phyloP scores from a whole-genome alignment of 2,329 filamentous ascomycete genomes.

The Calonectria ilicicola region DNA sequence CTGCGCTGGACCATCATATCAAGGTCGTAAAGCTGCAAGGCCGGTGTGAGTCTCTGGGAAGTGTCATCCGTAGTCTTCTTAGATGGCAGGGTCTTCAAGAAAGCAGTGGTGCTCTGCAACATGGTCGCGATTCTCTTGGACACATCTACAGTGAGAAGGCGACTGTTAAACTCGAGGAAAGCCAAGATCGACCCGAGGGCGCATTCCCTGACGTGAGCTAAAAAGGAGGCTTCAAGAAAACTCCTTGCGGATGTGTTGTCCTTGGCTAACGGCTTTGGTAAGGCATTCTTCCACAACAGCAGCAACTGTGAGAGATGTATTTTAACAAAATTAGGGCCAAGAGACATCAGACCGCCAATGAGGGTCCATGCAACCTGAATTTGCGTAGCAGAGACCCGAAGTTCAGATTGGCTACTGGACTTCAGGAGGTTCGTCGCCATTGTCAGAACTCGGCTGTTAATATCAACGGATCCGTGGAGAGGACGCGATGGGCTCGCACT shows the following conservation, averaged over 20 bases:
- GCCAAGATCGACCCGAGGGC: constrained; percentile 91
- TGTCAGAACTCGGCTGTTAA: constrained; percentile 90
- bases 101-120: constrained; percentile 93
- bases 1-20: constrained; percentile 93
- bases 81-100: constrained; percentile 84
- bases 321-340: constrained; percentile 98
- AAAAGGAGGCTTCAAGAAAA: constrained; percentile 88
- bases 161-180: constrained; percentile 93
- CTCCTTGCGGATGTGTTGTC: constrained; percentile 89
- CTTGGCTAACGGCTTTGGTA: constrained; percentile 93
- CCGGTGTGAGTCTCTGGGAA: constrained; percentile 83
- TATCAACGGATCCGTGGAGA: constrained; percentile 93
- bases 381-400: constrained; percentile 91
- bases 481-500: constrained; percentile 91
- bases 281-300: constrained; percentile 95
- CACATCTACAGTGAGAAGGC: constrained; percentile 91
- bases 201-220: constrained; percentile 95
- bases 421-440: constrained; percentile 95
- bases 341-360: constrained; percentile 94
- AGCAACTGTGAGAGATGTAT: constrained; percentile 96
- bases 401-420: constrained; percentile 89
- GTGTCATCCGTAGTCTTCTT: constrained; percentile 91
- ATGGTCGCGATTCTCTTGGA: constrained; percentile 92
- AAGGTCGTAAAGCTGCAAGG: constrained; percentile 89
- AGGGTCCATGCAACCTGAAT: constrained; percentile 98